Evolutionary conservation across 129 eudicot genomes (phyloP), one percentile per base, ranked within the genome.

Genomic region (Mikania micrantha): DNA sequence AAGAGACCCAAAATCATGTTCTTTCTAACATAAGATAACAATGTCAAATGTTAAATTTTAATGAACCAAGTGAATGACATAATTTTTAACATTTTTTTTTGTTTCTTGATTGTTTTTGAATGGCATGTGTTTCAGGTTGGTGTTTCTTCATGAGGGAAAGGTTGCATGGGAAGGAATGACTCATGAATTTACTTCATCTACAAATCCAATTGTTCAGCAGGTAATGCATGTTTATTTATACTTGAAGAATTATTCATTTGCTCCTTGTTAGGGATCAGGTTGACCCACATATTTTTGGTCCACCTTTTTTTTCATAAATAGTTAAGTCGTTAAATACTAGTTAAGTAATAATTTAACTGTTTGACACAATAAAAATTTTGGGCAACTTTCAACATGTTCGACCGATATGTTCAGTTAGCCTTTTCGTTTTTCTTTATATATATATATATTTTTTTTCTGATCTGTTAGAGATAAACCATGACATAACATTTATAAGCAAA

Each of bases 131-230:
- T 65, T 41, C 54, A 91, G 98, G 83, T 84, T 92, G 75, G 73
- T 92, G 62, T 92, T 92, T 82, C 85, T 92, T 38, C 79, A 92
- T 48, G 98, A 92, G 41, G 98, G 98, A 60, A 86, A 86, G 85
- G 84, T 92, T 71, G 96, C 84, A 38, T 92, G 98, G 98, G 83
- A 92, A 74, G 98, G 98, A 80, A 84, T 84, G 90, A 92, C 96
- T 69, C 80, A 84, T 67, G 98, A 92, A 70, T 92, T 92, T 74
- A 82, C 95, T 72, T 74, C 96, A 9, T 88, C 98, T 12, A 61
- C 86, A 58, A 88, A 82, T 80, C 96, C 96, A 20, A 92, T 92
- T 74, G 98, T 92, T 38, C 89, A 66, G 68, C 98, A 91, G 96
- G 98, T 91, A 77, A 45, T 3, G 47, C 24, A 13, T 52, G 4